phyloP scores from a whole-genome alignment of 495 filamentous ascomycete genomes.

The Tuber calosporum region DNA sequence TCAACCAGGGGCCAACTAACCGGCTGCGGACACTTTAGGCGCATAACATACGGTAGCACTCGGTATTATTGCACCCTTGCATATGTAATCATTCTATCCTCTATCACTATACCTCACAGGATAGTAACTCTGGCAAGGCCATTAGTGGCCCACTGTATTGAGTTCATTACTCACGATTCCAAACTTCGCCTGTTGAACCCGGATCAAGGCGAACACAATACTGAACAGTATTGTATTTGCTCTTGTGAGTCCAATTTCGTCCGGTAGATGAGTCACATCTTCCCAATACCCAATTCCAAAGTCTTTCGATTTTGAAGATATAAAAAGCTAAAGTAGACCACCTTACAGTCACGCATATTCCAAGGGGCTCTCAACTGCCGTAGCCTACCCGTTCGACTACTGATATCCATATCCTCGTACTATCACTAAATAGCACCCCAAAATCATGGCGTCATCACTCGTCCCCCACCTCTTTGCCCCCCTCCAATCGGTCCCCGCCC shows the following conservation, averaged over 20 bases:
- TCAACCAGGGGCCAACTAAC: neutral
- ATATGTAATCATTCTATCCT: neutral
- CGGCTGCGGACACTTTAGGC: neutral
- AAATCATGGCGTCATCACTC: neutral
- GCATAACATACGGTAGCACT: neutral
- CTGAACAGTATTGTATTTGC: neutral
- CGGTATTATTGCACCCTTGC: neutral
- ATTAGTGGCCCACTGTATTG: neutral
- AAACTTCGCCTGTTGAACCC: neutral
- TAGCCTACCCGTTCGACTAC: neutral
- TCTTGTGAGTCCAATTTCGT: neutral
- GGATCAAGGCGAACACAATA: neutral
- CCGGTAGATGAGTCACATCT: neutral
- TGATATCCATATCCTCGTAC: neutral
- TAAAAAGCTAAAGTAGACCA: neutral
- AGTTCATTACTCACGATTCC: neutral
- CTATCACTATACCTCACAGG: neutral
- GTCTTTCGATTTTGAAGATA: neutral
- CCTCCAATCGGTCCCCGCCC: constrained; percentile 1
- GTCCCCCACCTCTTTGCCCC: constrained; percentile 5
- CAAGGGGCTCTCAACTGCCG: neutral
- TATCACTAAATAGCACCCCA: neutral
- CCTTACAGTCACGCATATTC: neutral
- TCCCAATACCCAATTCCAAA: neutral
- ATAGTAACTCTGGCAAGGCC: neutral